Base-by-base conservation (phyloP, 2,329 filamentous ascomycete species). In the Chrysoporthe cubensis region DNA sequence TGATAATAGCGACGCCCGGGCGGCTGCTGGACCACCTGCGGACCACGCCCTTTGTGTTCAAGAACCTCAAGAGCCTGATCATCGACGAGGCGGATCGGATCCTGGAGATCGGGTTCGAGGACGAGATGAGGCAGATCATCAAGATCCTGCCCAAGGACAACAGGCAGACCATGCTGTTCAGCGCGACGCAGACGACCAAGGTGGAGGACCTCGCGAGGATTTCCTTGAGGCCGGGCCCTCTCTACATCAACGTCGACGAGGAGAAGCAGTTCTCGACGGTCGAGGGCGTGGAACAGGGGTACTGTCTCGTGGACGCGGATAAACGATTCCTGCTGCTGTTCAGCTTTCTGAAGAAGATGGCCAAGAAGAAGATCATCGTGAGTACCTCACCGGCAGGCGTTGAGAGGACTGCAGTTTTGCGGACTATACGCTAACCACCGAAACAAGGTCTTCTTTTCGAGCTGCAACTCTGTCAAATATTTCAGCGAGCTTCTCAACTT, bases 61-160 rank as follows among this genome's bases (percentile, higher is more conserved):
- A 97, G 85, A 97, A 97, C 79, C 81, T 97, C 74, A 94, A 94
- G 79, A 92, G 93, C 1, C 85, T 99, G 46, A 88, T 99, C 72
- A 97, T 98, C 73, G 96, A 99, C 75, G 96, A 99, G 81, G 96
- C 96, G 21, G 96, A 99, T 78, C 90, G 96, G 60, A 97, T 99
- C 71, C 83, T 99, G 57, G 96, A 99, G 81, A 93, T 97, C 71
- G 95, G 96, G 74, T 99, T 99, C 84, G 96, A 99, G 80, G 96
- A 98, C 76, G 96, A 99, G 82, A 97, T 99, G 92, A 87, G 93
- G 71, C 91, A 96, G 78, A 97, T 99, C 73, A 90, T 98, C 79
- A 96, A 96, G 84, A 96, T 98, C 66, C 83, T 98, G 21, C 93
- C 94, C 59, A 91, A 91, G 73, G 90, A 96, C 67, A 89, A 94